phyloP scores from a whole-genome alignment of 164 flowering plant species.

The Umbellularia californica region DNA sequence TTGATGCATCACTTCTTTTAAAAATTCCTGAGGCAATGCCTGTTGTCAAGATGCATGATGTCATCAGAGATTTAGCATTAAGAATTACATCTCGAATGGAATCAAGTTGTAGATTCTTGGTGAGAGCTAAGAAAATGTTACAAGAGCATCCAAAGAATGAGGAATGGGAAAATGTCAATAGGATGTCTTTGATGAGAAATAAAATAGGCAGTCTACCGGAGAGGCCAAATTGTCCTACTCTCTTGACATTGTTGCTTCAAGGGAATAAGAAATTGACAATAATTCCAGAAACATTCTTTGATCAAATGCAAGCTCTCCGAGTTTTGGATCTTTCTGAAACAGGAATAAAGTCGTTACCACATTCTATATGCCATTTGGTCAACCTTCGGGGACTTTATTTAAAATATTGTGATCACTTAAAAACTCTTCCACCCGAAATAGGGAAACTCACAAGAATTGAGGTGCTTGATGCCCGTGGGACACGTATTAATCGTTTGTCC shows the following conservation, averaged over 20 bases:
- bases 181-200: slow-evolving; percentile 21
- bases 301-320: slow-evolving; percentile 19
- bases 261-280: slow-evolving; percentile 5
- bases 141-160: neutral
- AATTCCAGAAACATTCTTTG: slow-evolving; percentile 19
- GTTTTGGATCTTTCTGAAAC: slow-evolving; percentile 19
- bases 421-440: slow-evolving; percentile 3
- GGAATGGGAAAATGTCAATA: slow-evolving; percentile 11
- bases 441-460: slow-evolving; percentile 3
- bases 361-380: slow-evolving; percentile 13
- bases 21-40: neutral
- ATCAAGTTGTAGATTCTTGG: neutral
- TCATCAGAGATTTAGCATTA: slow-evolving; percentile 19
- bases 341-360: slow-evolving; percentile 18
- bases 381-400: slow-evolving; percentile 24
- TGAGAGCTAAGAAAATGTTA: slow-evolving; percentile 8
- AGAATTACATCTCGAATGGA: slow-evolving; percentile 4
- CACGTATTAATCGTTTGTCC: neutral
- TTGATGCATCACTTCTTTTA: neutral
- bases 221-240: slow-evolving; percentile 9
- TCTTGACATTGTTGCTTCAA: slow-evolving; percentile 24
- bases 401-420: slow-evolving; percentile 2
- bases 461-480: neutral
- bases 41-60: slow-evolving; percentile 20
- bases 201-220: slow-evolving; percentile 14